phyloP scores from a whole-genome alignment of 371 early-diverging fungal genomes.

The Syncephalis fuscata region DNA sequence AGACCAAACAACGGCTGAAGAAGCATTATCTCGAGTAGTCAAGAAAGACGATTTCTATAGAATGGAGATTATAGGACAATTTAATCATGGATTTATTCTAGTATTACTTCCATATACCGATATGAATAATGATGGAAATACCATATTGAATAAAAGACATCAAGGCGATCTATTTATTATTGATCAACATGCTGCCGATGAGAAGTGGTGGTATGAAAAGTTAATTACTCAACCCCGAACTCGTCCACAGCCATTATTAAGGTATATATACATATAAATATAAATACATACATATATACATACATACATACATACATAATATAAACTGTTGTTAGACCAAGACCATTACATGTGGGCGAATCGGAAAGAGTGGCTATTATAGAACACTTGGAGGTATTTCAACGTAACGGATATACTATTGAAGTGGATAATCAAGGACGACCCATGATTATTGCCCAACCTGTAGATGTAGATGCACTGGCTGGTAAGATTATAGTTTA shows the following conservation, averaged over 20 bases:
- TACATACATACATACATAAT: no score
- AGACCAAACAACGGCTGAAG: conserved; percentile 28
- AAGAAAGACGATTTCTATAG: conserved; percentile 61
- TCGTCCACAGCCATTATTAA: conserved; percentile 47
- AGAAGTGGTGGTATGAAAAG: conserved; percentile 92
- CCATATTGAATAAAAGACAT: no score
- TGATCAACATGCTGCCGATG: conserved; percentile 98
- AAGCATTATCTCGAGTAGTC: conserved; percentile 38
- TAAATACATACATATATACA: not conserved
- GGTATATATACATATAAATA: conserved; percentile 2
- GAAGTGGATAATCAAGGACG: no score
- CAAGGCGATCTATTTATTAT: conserved; percentile 72
- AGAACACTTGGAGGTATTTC: no score
- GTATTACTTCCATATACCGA: conserved; percentile 5
- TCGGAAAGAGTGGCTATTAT: no score
- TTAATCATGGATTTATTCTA: conserved; percentile 97
- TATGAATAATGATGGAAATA: not conserved
- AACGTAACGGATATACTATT: no score
- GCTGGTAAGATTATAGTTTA: no score
- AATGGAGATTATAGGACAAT: conserved; percentile 92
- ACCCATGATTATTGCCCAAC: no score
- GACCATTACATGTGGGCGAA: not conserved
- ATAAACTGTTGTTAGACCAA: not conserved
- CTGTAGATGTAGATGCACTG: no score
- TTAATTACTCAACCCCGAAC: conserved; percentile 39